A percentile compares a stretch with the other conserved stretches of the same genome.
phyloP scores from a whole-genome alignment of 257 asterid genomes.

The Anisodus tanguticus region DNA sequence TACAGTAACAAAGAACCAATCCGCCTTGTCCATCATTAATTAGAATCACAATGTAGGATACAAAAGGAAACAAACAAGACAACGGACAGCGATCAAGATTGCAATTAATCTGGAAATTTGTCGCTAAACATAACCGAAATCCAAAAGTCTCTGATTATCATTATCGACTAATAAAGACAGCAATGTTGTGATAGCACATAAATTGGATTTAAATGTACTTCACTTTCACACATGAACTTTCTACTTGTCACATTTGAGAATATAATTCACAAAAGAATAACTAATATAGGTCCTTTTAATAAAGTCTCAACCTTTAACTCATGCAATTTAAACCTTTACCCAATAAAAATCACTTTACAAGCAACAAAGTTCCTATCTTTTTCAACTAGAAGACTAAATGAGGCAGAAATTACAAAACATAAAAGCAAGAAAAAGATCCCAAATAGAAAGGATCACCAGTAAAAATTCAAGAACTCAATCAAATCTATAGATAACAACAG shows the following conservation, averaged over 20 bases:
- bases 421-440: slow-evolving; percentile 40
- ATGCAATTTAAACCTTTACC: background rate
- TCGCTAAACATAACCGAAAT: background rate
- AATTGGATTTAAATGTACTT: background rate
- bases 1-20: background rate
- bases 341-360: slow-evolving; percentile 7
- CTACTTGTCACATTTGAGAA: background rate
- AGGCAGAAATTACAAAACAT: slow-evolving; percentile 25
- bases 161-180: background rate
- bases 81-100: background rate
- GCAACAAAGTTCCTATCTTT: slow-evolving; percentile 35
- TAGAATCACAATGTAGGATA: slow-evolving; percentile 22
- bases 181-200: background rate
- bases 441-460: slow-evolving; percentile 43
- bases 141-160: background rate
- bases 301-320: slow-evolving; percentile 15
- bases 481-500: slow-evolving; percentile 35
- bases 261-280: background rate
- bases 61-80: background rate
- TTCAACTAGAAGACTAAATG: slow-evolving; percentile 19
- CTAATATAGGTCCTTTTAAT: background rate
- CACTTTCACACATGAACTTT: too few species aligned
- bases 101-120: background rate
- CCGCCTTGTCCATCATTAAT: background rate
- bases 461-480: slow-evolving; percentile 38